These are phyloP conservation scores for Avicennia marina DNA, from an alignment of 257 asterid genomes.

Conservation along the genomic window DNA sequence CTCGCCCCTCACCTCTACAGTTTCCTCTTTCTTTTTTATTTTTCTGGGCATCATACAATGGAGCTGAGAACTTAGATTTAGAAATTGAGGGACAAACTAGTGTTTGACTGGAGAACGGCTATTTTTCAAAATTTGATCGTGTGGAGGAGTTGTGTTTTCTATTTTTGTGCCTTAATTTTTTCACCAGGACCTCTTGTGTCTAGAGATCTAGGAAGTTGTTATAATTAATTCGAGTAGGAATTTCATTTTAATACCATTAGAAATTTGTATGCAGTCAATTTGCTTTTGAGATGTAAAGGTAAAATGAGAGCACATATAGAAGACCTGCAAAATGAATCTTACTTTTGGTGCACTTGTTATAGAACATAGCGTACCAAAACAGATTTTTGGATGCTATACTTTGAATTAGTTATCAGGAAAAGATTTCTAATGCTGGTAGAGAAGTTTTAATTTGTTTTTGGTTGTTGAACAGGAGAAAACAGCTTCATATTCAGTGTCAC, in stretches of 20 bases:
- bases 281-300: too few species aligned
- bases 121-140: background rate
- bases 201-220: background rate
- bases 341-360: background rate
- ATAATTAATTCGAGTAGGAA: too few species aligned
- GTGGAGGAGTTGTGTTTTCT: too few species aligned
- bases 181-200: background rate
- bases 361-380: background rate
- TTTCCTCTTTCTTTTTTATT: background rate
- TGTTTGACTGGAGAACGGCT: background rate
- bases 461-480: conserved; percentile 49
- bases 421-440: conserved; percentile 14
- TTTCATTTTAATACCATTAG: background rate
- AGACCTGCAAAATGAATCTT: too few species aligned
- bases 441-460: background rate
- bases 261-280: background rate
- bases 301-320: too few species aligned
- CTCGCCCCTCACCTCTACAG: background rate
- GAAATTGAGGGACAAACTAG: background rate
- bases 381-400: background rate
- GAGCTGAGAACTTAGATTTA: background rate
- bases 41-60: background rate
- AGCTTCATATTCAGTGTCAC: conserved; percentile 70
- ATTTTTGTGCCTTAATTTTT: too few species aligned
- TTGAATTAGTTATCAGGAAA: conserved; percentile 4